Base-by-base conservation (phyloP, 352 stramenopile species). In the Phytophthora pini region DNA sequence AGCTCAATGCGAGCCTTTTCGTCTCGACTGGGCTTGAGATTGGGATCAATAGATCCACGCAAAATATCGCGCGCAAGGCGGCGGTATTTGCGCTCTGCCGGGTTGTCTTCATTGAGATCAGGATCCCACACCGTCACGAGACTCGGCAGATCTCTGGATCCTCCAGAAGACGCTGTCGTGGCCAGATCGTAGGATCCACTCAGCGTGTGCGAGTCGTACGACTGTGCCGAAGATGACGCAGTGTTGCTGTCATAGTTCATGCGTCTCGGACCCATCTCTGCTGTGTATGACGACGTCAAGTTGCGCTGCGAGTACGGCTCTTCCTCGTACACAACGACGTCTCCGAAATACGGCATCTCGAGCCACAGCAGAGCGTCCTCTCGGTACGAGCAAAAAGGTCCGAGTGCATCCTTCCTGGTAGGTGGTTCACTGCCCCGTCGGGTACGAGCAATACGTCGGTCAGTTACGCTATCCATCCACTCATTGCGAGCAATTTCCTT, bases 51-150 rank as follows among this genome's bases (percentile, higher is more conserved):
- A 2, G 97, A 89, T n/a, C 96, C 97, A 36, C 97, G 89, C 31
- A 99, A 73, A 39, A 98, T 90, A 68, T 99, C 96, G 57, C 97
- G 95, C 32, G 95, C 94, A 15, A 99, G 81, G 56, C 98, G 98
- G n/a, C 97, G 87, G 78, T 99, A 99, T 79, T 99, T 99, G 48
- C 98, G 94, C 83, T 99, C 97, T 0, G 97, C 88, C 2, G 91
- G 91, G 56, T 97, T 97, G 59, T 96, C 88, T 76, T 93, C 87
- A 41, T 91, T 92, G 10, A 95, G 75, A 39, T 96, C 88, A 0
- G 88, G 87, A 51, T 96, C 88, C 85, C 84, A 95, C 56, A 96
- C 83, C 1, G 78, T 81, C 41, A 96, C 88, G 11, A 94, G 71
- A 44, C 68, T 86, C 12, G 72, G 55, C 22, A 76, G 46, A 26